Base-by-base conservation (phyloP, 1,139 yeast genomes). In the Zygoascus hellenicus region DNA sequence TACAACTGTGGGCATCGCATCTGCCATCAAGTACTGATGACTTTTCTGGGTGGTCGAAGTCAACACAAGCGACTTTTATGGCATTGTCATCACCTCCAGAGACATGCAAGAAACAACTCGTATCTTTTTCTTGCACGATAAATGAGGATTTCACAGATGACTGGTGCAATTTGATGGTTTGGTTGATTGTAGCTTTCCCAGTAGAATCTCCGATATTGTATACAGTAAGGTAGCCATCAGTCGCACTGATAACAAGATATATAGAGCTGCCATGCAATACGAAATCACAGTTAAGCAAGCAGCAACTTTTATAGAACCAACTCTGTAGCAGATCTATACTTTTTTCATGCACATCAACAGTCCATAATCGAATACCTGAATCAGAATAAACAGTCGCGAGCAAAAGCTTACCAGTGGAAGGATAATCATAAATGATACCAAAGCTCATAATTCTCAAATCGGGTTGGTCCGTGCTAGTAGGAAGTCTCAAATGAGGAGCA, bases 51-150 rank as follows among this genome's bases (percentile, higher is more conserved):
- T 56, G 54, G 1, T 52, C 53, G n/a, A 67, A 45, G 2, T 46
- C 43, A 30, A 83, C 62, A 17, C 58, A 56, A 2, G 78, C 72
- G 2, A 78, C 62, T 0, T 74, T 72, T 7, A 90, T 62, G 0
- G 89, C 83, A 65, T 90, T 90, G 58, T 92, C 98, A 63, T 92
- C 98, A 48, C 98, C 97, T 16, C 96, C 97, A 1, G 96, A 80
- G 4, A 81, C 63, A 11, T 81, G 62, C 47, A 69, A 71, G 5
- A 67, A 61, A 1, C 59, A 43, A 1, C 59, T 54, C 0, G 51
- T 51, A 17, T 2, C 51, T 32, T 13, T 31, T 15, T 16, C 26
- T 22, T 43, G 38, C 19, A 38, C 36, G 10, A 56, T 22, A 46
- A 51, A 30, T 9, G 80, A 55, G 0, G 82, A 77, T 54, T 88